Conservation (phyloP, 1,284 basidiomycete genomes). For the Termitomyces sp. region DNA sequence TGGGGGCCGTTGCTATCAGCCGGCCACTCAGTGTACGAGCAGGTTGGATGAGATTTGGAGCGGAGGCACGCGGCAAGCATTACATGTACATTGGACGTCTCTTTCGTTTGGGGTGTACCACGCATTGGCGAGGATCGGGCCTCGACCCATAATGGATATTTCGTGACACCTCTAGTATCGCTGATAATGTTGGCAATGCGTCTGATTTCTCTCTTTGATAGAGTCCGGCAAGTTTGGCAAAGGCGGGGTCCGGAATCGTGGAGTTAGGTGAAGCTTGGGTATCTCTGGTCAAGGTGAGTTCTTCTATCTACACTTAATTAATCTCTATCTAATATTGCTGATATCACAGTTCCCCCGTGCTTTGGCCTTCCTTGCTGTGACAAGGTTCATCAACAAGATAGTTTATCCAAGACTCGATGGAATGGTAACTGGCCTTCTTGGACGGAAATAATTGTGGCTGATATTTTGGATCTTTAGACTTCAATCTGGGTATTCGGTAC, state of each 20-base stretch:
- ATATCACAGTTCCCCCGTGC: background rate
- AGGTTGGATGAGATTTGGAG: constrained; percentile 10
- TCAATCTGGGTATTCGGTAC: background rate
- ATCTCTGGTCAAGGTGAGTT: constrained; percentile 3
- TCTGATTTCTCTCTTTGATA: background rate
- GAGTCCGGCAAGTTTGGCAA: constrained; percentile 2
- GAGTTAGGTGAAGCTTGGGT: background rate
- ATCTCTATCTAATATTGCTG: background rate
- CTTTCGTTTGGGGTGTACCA: constrained; percentile 8
- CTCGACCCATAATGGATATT: constrained; percentile 1
- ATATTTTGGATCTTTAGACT: background rate
- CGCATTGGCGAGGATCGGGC: background rate
- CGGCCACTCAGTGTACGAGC: constrained; percentile 3
- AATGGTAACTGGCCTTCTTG: background rate
- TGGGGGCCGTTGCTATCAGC: background rate
- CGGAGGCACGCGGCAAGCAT: background rate
- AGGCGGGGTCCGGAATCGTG: background rate
- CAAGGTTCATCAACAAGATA: background rate
- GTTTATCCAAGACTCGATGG: background rate
- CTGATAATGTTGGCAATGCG: background rate
- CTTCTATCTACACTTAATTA: background rate
- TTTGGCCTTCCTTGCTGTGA: background rate
- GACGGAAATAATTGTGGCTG: background rate
- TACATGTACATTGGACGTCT: constrained; percentile 1
- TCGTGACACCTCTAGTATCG: background rate